These are phyloP conservation scores for Populus nigra DNA, from an alignment of 345 rosid species.

Conservation along the genomic window DNA sequence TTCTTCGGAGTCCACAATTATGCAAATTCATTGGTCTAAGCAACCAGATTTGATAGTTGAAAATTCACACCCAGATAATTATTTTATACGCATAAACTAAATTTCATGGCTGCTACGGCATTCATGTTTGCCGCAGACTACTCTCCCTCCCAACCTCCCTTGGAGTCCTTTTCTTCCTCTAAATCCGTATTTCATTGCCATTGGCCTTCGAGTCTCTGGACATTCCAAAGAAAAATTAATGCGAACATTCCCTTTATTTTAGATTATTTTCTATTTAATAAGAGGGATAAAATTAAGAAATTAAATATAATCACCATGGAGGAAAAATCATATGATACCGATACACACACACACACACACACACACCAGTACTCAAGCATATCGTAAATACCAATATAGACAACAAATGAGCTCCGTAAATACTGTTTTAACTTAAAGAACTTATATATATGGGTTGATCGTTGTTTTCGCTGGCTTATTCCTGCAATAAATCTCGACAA, in stretches of 20 bases:
- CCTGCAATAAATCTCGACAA: too few relatives aligned
- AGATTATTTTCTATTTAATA: too few relatives aligned
- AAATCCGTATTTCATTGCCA: background rate
- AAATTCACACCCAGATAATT: too few relatives aligned
- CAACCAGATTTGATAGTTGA: background rate
- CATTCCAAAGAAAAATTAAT: background rate
- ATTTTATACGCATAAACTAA: background rate
- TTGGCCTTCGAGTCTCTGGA: background rate
- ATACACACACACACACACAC: too few relatives aligned
- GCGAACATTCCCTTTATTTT: background rate
- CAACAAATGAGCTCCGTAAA: background rate
- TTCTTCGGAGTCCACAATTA: background rate
- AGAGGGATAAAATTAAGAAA: background rate
- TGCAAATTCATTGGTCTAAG: background rate
- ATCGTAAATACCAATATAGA: background rate
- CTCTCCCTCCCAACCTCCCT: too few relatives aligned
- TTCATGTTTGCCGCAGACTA: too few relatives aligned
- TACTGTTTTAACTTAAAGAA: background rate
- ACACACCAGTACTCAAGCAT: too few relatives aligned
- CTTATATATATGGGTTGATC: too few relatives aligned
- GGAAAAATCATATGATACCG: background rate
- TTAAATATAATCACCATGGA: background rate
- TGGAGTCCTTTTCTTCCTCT: too few relatives aligned
- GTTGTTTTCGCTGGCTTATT: too few relatives aligned
- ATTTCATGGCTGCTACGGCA: background rate